Base-by-base conservation (phyloP, 805 yeast genomes). In the Ascoidea asiatica region DNA sequence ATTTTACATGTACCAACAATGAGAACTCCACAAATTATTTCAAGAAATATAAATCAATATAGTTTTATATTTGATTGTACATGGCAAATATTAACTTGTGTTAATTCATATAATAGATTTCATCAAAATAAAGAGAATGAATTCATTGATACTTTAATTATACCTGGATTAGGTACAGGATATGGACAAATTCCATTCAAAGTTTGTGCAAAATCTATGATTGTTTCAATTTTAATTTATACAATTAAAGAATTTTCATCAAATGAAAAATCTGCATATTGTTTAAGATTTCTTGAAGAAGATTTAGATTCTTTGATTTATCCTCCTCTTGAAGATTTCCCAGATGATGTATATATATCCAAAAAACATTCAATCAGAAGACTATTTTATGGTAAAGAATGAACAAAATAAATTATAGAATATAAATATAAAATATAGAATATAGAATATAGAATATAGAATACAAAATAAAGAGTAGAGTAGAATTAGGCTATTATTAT, bases 101-200 rank as follows among this genome's bases (percentile, higher is more conserved):
- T 62, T 2, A 45, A 47, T 7, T 35, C 41, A 5, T 37, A 43
- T 20, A 49, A 48, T 20, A 18, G 7, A 17, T 13, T 20, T 17
- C 36, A 40, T 1, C 4, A 15, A 20, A 19, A 37, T 19, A 48
- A 52, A 19, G 44, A 50, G 37, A 53, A 53, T 15, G 52, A 57
- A 37, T 39, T 48, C 3, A 48, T 59, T 4, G 53, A 53, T 39
- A 53, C 58, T 1, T 17, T 62, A 4, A 43, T 66, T 0, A 36
- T 66, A n/a, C 60, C 70, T 0, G 69, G 69, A 0, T 41, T 66
- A 7, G 70, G 65, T 1, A 63, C 71, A 0, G 71, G 71, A 1
- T 66, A 56, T 46, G 71, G 71, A 0, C 54, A 52, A 1, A 43
- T 65, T 2, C 63, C 66, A 1, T 35, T 46, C 4, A 54, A 56